These are phyloP conservation scores for Solidago caesia DNA, from an alignment of 129 eudicot genomes.

Conservation along the genomic window DNA sequence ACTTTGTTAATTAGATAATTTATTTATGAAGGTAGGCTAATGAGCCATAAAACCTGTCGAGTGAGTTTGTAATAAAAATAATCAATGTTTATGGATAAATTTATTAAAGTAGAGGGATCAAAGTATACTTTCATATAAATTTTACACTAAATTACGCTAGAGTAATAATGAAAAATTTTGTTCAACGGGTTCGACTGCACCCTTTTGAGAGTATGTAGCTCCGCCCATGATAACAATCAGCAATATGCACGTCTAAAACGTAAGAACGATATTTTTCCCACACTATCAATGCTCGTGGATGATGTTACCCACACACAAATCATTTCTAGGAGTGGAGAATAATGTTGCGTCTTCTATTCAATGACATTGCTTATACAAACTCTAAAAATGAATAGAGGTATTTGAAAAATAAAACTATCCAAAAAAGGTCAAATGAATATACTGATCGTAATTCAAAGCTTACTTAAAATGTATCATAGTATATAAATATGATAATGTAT, in stretches of 20 bases:
- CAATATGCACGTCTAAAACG: conserved; percentile 21
- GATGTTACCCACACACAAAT: conserved; percentile 30
- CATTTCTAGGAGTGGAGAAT: not conserved
- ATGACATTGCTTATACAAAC: not conserved
- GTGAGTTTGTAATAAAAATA: not conserved
- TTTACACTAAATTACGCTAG: too few species aligned
- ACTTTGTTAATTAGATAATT: not conserved
- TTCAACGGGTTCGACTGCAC: too few species aligned
- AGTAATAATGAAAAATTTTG: too few species aligned
- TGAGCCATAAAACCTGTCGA: not conserved
- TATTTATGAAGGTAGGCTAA: not conserved
- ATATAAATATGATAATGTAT: not conserved
- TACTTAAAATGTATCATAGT: not conserved
- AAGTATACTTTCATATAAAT: too few species aligned
- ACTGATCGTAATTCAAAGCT: too few species aligned
- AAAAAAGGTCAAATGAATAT: not conserved
- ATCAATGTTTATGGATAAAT: not conserved
- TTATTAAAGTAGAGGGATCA: too few species aligned
- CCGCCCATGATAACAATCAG: conserved; percentile 4
- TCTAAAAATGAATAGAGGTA: not conserved
- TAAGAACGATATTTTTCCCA: conserved; percentile 20
- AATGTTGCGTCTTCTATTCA: conserved; percentile 6
- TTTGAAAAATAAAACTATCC: not conserved
- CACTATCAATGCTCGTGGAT: conserved; percentile 27
- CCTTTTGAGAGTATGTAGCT: too few species aligned